Conservation (phyloP, 305 asterid genomes). For the Andrographis paniculata region DNA sequence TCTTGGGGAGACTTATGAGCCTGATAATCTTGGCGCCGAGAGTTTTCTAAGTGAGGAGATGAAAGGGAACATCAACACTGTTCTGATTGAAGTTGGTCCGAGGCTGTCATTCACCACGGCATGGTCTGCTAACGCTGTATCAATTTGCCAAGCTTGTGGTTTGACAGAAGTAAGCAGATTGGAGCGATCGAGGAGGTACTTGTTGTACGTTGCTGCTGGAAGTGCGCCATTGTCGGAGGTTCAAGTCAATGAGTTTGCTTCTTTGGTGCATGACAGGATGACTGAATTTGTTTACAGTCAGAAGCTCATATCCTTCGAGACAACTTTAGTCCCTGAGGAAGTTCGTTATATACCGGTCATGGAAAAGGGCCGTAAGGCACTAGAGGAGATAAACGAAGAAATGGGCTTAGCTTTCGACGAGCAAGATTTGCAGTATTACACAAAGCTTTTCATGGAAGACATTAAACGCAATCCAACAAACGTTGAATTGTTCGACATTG, state of each 20-base stretch:
- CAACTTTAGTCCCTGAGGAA: constrained; percentile 59
- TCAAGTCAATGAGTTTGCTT: constrained; percentile 65
- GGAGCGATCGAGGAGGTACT: constrained; percentile 83
- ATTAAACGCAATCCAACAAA: constrained; percentile 77
- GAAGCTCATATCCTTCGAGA: constrained; percentile 73
- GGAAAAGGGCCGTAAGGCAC: constrained; percentile 84
- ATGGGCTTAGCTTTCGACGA: constrained; percentile 99
- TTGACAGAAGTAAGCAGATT: constrained; percentile 65
- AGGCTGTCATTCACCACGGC: constrained; percentile 90
- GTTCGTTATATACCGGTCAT: constrained; percentile 64
- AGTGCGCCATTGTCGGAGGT: constrained; percentile 36
- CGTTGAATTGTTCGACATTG: constrained; percentile 89
- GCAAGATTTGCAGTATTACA: constrained; percentile 84
- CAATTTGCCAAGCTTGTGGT: constrained; percentile 82
- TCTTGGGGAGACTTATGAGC: constrained; percentile 83
- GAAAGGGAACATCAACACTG: constrained; percentile 19
- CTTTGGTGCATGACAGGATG: constrained; percentile 89
- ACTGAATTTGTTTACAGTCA: constrained; percentile 72
- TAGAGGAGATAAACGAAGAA: constrained; percentile 73
- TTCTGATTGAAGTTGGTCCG: constrained; percentile 86
- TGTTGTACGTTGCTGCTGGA: constrained; percentile 45
- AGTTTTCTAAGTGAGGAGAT: constrained; percentile 45
- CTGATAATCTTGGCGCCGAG: constrained; percentile 51
- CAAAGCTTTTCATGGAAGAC: constrained; percentile 77
- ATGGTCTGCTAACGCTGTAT: constrained; percentile 94